Percentiles rank a stretch among this genome's conserved stretches.
Conservation (phyloP, 306 rosid genomes). For the Inga oerstediana region DNA sequence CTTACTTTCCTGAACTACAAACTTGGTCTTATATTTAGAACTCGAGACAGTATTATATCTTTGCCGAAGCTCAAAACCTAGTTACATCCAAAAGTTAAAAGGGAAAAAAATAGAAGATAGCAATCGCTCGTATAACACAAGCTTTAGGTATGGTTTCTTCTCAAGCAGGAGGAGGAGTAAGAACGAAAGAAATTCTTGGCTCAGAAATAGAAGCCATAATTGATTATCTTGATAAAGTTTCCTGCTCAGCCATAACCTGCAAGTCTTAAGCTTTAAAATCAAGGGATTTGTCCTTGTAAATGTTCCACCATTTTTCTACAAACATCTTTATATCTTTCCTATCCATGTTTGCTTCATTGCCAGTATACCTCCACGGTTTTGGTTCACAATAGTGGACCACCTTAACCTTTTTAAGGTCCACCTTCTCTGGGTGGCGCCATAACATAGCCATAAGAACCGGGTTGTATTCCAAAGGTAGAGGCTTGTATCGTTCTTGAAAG, state of each 20-base stretch:
- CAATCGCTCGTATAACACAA: neutral
- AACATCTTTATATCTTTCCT: constrained; percentile 60
- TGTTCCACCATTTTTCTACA: constrained; percentile 71
- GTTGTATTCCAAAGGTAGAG: constrained; percentile 59
- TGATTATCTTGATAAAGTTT: constrained; percentile 6
- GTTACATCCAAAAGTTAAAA: neutral
- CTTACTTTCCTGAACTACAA: too few species aligned
- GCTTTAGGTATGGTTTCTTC: neutral
- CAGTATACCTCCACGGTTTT: constrained; percentile 71
- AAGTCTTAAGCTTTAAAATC: constrained; percentile 46
- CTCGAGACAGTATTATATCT: neutral
- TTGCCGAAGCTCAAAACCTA: neutral
- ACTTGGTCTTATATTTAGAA: too few species aligned
- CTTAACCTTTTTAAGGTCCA: constrained; percentile 46
- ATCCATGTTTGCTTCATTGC: constrained; percentile 65
- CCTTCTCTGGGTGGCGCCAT: constrained; percentile 78
- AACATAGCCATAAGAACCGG: constrained; percentile 56
- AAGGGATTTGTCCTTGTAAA: constrained; percentile 61
- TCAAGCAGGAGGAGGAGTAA: constrained; percentile 72
- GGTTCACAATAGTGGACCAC: constrained; percentile 79
- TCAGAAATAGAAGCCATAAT: constrained; percentile 60
- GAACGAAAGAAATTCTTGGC: constrained; percentile 43
- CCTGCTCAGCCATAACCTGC: neutral
- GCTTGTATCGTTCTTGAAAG: constrained; percentile 56
- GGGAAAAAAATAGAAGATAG: neutral